These are phyloP conservation scores for Acanthamoeba rhysodes DNA, from an alignment of 208 protist species.

Conservation along the genomic window DNA sequence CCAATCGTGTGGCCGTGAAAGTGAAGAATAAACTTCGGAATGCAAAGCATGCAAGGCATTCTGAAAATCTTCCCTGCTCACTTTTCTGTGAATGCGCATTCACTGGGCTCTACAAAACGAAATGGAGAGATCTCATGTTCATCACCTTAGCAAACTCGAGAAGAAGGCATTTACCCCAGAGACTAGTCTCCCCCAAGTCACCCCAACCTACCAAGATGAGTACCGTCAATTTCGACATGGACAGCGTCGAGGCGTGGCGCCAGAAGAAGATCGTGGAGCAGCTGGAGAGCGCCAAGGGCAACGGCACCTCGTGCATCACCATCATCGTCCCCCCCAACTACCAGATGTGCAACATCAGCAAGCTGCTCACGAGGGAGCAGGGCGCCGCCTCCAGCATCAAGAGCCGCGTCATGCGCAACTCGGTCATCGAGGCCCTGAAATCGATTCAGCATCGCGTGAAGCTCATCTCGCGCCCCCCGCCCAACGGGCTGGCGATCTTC, in stretches of 20 bases:
- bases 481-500: constrained; percentile 69
- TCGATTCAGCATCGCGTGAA: constrained; percentile 73
- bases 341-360: constrained; percentile 36
- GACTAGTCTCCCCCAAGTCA: no score
- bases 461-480: background rate
- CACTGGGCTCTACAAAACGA: no score
- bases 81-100: no score
- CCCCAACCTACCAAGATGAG: background rate
- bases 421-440: constrained; percentile 59
- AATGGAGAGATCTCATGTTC: no score
- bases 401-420: constrained; percentile 36
- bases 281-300: constrained; percentile 17
- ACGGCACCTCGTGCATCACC: constrained; percentile 61
- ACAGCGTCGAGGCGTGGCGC: constrained; percentile 7
- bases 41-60: no score
- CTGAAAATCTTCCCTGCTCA: no score
- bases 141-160: no score
- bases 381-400: constrained; percentile 49
- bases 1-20: no score
- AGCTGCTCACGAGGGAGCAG: constrained; percentile 48
- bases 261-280: constrained; percentile 66
- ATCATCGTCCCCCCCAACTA: constrained; percentile 66
- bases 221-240: constrained; percentile 27
- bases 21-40: no score
- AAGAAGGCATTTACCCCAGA: no score